These are phyloP conservation scores for Dalbergia cultrata DNA, from an alignment of 306 rosid genomes.

Conservation along the genomic window DNA sequence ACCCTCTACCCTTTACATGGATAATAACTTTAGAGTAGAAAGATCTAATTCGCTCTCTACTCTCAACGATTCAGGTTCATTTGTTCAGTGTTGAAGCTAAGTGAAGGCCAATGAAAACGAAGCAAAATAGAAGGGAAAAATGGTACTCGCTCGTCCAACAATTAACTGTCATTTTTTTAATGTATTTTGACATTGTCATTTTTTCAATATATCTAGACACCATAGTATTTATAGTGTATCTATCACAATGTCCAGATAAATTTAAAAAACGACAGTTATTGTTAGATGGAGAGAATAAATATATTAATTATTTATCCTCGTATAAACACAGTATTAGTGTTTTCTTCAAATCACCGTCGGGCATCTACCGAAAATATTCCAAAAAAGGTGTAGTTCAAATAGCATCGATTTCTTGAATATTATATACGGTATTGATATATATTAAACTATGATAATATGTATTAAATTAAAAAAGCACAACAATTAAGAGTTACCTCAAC, in stretches of 20 bases:
- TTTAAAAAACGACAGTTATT: too few relatives aligned
- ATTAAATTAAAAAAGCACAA: too few relatives aligned
- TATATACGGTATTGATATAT: background rate
- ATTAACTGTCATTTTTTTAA: too few relatives aligned
- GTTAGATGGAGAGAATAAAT: too few relatives aligned
- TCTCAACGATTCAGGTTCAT: conserved; percentile 1
- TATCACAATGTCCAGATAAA: too few relatives aligned
- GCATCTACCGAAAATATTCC: background rate
- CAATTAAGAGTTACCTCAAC: background rate
- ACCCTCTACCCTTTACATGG: conserved; percentile 5
- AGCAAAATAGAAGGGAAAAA: background rate
- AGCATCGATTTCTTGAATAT: background rate
- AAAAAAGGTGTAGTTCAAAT: too few relatives aligned
- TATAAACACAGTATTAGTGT: background rate
- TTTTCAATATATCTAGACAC: too few relatives aligned
- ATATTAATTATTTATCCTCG: too few relatives aligned
- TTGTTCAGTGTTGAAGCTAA: background rate
- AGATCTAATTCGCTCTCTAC: background rate
- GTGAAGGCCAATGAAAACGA: background rate
- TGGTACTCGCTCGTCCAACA: too few relatives aligned
- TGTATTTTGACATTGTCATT: too few relatives aligned
- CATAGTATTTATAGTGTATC: too few relatives aligned
- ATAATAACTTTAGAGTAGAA: background rate
- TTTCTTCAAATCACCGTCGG: background rate
- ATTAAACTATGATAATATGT: too few relatives aligned